Evolutionary conservation across 148 eudicot species (phyloP).

Genomic region (Arctostaphylos glauca): DNA sequence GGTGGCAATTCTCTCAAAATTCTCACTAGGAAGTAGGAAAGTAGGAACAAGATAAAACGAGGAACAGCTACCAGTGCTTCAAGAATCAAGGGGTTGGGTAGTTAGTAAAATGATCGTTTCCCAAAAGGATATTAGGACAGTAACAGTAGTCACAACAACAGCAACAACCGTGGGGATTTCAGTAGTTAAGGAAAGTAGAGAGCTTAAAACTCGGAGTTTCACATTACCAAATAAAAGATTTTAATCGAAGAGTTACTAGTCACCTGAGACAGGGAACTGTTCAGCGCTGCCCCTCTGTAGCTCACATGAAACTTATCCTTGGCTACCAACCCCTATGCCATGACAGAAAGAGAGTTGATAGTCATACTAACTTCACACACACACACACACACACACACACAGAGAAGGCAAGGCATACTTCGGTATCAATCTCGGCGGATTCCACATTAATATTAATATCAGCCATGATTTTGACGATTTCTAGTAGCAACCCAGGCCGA

Average conservation of each 20-base stretch:
- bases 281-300: conserved; percentile 80
- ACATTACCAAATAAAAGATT: not conserved
- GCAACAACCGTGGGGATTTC: not conserved
- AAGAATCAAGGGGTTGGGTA: not conserved
- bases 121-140: not conserved
- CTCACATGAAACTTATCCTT: conserved; percentile 94
- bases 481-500: conserved; percentile 82
- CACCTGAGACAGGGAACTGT: conserved; percentile 81
- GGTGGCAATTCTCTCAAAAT: not conserved
- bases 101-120: not conserved
- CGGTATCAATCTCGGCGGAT: conserved; percentile 95
- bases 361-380: not conserved
- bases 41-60: too few species aligned
- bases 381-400: not conserved
- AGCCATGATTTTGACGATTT: conserved; percentile 72
- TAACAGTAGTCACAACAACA: not conserved
- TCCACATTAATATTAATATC: conserved; percentile 78
- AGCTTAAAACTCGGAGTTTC: not conserved
- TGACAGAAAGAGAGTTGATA: conserved; percentile 12
- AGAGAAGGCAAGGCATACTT: conserved; percentile 37
- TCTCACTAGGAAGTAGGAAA: not conserved
- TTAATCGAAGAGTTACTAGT: not conserved
- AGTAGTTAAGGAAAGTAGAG: not conserved
- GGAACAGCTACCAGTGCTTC: too few species aligned
- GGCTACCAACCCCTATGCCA: conserved; percentile 82